Evolutionary conservation across 176 grass and related monocot genomes (phyloP), one percentile per base, ranked within the genome.

Genomic region (Triticum timopheevii): DNA sequence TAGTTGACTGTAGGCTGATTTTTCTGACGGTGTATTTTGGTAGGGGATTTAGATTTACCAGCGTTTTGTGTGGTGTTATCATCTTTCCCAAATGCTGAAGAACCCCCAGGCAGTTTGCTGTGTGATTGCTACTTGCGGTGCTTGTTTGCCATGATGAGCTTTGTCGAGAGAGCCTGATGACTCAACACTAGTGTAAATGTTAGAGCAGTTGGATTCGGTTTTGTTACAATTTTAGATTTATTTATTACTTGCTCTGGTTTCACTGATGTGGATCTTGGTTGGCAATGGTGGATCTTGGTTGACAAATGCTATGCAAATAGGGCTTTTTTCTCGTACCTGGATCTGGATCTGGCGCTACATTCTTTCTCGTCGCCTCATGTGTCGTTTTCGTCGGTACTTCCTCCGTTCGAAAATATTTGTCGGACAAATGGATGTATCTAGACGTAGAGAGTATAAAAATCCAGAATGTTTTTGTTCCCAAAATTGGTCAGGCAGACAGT

Each of bases 41-140:
- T 83, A 73, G 72, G 24, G 45, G 50, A 54, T 54, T 54, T 54
- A 54, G 80, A 83, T 38, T 54, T 36, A 83, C 67, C 71, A 1
- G 6, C 27, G 13, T 49, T 74, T 74, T 74, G 23, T 47, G 71
- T 16, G 8, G 40, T 27, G 39, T 23, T 47, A 10, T 16, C 45
- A 49, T 50, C 47, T 50, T 50, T 50, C 13, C 71, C 13, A 16
- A 27, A 74, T 16, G 6, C 40, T 28, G 40, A 28, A 28, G 40
- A 49, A 49, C 13, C 23, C 40, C 13, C 23, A 27, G 15, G 34
- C 13, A 74, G 40, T 17, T 19, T 66, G 27, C 65, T 50, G 47
- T 36, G 33, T 36, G 33, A 36, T 17, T 45, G 22, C 72, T 49
- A 45, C 11, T 22, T 73, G 0, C 4, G 6, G 15, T 50, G 47